Base-by-base conservation (phyloP, 768 basidiomycete genomes). In the Macrolepiota fuliginosa region DNA sequence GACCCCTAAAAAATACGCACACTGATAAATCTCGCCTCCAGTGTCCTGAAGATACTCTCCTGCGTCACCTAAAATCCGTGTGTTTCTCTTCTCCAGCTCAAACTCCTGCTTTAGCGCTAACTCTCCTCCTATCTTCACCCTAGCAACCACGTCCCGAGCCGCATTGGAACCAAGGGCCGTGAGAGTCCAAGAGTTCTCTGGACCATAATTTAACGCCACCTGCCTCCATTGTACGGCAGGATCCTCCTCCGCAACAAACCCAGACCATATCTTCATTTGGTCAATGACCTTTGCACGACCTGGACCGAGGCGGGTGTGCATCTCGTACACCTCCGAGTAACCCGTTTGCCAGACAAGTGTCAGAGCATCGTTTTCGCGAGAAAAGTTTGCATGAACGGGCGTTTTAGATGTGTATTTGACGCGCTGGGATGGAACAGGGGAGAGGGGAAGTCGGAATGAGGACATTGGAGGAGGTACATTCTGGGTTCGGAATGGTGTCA, bases 381-480 rank as follows among this genome's bases (percentile, higher is more conserved):
- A 86, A 61, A 94, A 87, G 3, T 87, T 76, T 3, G 85, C 74
- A 70, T 96, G 87, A 9, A 88, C 70, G 0, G 95, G 92, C 0
- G 82, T 73, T n/a, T 65, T 72, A n/a, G 69, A 45, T 46, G 27
- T 60, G 58, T 56, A 63, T 54, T 37, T 64, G 63, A 37, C 62
- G 19, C 11, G 68, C 39, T 49, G 57, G 17, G 37, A 71, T 63
- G 12, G 67, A 49, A 13, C 65, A 10, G 73, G 67, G 13, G 63
- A 60, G 15, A 79, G 61, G 0, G 69, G 37, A 11, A 83, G 75
- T 63, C 79, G 74, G 62, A 81, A 79, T 1, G 93, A 89, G 1
- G 88, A 91, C 94, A 97, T 96, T 0, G 97, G 97, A n/a, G 97
- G 97, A n/a, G 96, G 97, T 4, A 96, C 83, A 69, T 97, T 98